A percentile compares a stretch with the other conserved stretches of the same genome.
These are phyloP conservation scores for Colletotrichum chrysophilum DNA, from an alignment of 2,329 filamentous ascomycete genomes.

Conservation along the genomic window DNA sequence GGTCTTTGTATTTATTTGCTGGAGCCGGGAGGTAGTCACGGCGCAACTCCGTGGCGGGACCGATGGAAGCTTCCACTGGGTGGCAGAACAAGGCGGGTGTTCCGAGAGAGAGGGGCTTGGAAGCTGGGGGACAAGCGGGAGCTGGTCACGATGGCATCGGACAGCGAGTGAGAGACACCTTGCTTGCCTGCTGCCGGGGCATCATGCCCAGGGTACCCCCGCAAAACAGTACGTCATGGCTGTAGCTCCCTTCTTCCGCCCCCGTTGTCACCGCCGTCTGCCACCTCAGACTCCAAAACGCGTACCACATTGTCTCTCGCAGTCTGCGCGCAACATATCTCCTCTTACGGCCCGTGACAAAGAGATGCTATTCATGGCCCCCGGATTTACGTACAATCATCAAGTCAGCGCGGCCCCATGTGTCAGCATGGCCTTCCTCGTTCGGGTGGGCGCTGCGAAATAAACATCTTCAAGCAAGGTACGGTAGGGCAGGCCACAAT, in stretches of 20 bases:
- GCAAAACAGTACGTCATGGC: slow-evolving; percentile 17
- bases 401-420: neutral
- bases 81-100: neutral
- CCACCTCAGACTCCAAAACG: neutral
- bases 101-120: neutral
- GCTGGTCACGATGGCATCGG: slow-evolving; percentile 17
- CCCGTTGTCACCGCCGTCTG: neutral
- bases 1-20: slow-evolving; percentile 3
- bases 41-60: neutral
- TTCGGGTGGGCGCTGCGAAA: neutral
- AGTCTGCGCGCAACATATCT: neutral
- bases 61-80: slow-evolving; percentile 7
- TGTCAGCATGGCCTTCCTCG: neutral
- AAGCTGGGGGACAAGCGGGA: neutral
- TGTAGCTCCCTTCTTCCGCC: slow-evolving; percentile 10
- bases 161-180: slow-evolving; percentile 9
- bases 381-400: neutral
- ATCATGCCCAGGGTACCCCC: neutral
- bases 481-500: slow-evolving; percentile 13
- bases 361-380: neutral
- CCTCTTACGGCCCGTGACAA: neutral
- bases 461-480: slow-evolving; percentile 9
- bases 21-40: neutral
- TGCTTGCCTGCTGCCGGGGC: neutral
- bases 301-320: neutral